Evolutionary conservation across 2,329 filamentous ascomycete genomes (phyloP).

Genomic region (Pseudogymnoascus sp.): DNA sequence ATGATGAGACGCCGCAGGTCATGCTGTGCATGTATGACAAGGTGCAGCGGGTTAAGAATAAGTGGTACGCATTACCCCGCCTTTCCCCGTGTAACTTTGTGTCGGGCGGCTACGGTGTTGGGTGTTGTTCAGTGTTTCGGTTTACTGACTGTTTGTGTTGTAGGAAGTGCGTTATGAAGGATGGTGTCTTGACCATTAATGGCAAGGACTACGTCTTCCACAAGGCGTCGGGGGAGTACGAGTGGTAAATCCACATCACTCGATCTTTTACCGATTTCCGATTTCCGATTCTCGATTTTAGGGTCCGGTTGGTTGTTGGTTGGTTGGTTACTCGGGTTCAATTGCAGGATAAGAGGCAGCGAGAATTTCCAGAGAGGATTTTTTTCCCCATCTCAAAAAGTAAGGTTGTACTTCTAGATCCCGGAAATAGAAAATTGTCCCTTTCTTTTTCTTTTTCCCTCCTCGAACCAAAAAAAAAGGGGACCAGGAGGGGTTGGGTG

Average conservation of each 20-base stretch:
- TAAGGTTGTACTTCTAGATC: conserved; percentile 9
- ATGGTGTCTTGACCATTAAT: conserved; percentile 87
- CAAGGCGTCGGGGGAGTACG: conserved; percentile 94
- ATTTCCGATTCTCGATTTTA: neutral
- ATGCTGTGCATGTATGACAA: conserved; percentile 99
- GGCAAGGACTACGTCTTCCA: conserved; percentile 97
- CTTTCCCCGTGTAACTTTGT: neutral
- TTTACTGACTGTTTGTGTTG: conserved; percentile 26
- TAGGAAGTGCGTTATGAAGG: conserved; percentile 96
- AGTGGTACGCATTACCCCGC: conserved; percentile 52
- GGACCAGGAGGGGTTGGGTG: neutral
- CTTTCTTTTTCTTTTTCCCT: neutral
- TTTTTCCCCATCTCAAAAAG: neutral
- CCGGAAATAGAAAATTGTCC: neutral
- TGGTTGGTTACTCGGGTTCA: neutral
- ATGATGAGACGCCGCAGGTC: conserved; percentile 79
- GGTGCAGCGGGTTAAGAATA: conserved; percentile 98
- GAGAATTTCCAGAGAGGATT: neutral
- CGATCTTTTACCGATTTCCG: neutral
- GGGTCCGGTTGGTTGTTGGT: neutral
- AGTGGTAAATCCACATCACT: conserved; percentile 63
- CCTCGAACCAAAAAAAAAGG: neutral
- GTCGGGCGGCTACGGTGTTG: neutral
- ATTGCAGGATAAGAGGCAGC: neutral
- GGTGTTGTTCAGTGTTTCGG: neutral